Evolutionary conservation across 345 rosid species (phyloP).

Genomic region (Syzygium aromaticum): DNA sequence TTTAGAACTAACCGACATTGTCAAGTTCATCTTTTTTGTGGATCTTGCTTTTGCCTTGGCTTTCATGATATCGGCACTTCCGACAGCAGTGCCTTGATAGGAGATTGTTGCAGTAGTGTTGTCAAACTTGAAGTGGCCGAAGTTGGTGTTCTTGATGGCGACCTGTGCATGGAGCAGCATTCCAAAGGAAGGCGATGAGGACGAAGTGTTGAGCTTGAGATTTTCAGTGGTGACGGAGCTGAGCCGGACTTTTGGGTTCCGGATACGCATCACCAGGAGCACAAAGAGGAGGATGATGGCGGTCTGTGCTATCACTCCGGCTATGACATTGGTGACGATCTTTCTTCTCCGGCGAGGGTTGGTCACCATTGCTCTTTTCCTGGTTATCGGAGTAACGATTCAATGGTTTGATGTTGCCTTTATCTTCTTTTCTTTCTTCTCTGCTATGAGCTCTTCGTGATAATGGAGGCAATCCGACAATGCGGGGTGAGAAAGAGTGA

Average conservation of each 20-base stretch:
- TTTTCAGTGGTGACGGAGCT: background rate
- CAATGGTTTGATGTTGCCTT: background rate
- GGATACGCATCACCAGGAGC: slow-evolving; percentile 2
- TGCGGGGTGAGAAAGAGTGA: background rate
- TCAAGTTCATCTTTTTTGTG: slow-evolving; percentile 8
- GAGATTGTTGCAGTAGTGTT: slow-evolving; percentile 3
- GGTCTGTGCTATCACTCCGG: background rate
- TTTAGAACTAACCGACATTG: background rate
- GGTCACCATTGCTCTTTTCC: background rate
- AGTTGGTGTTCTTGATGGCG: slow-evolving; percentile 17
- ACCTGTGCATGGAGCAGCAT: slow-evolving; percentile 7
- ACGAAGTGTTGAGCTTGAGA: background rate
- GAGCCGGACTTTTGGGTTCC: background rate
- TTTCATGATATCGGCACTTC: slow-evolving; percentile 3
- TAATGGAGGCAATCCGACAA: background rate
- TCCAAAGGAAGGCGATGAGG: slow-evolving; percentile 2
- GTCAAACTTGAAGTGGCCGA: slow-evolving; percentile 17
- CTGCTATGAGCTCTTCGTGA: background rate
- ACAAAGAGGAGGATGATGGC: slow-evolving; percentile 8
- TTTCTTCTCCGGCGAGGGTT: background rate
- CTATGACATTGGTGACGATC: background rate
- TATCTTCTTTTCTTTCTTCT: background rate
- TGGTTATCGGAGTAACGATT: background rate
- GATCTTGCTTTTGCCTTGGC: slow-evolving; percentile 5
- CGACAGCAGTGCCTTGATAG: slow-evolving; percentile 8